Conservation (phyloP, 163 green algal genomes). For the Coccomyxa subellipsoidea region DNA sequence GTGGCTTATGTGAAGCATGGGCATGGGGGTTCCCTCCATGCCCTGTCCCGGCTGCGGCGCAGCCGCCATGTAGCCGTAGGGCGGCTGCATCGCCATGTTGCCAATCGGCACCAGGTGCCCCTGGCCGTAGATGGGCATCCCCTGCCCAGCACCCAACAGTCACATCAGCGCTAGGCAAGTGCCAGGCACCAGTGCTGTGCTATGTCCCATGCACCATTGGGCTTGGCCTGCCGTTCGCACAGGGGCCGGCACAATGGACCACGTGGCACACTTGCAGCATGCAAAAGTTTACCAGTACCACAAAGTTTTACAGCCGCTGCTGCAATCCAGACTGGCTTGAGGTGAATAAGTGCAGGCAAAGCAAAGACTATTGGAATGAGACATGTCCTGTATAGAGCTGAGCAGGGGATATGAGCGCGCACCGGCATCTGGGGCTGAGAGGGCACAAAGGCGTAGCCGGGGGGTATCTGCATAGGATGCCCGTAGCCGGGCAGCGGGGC, state of each 20-base stretch:
- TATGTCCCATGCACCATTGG: no score
- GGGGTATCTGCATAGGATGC: background rate
- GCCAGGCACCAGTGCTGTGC: no score
- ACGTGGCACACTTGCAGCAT: no score
- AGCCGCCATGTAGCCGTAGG: background rate
- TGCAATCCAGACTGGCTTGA: no score
- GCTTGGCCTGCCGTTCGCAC: no score
- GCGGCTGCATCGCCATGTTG: background rate
- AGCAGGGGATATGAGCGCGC: no score
- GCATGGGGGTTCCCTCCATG: background rate
- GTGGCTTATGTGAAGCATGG: background rate
- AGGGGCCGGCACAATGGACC: no score
- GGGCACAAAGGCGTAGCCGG: background rate
- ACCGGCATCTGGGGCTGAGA: background rate
- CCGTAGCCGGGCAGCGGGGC: background rate
- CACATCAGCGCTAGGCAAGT: background rate
- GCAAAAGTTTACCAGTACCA: no score
- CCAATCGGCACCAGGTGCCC: background rate
- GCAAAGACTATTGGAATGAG: no score
- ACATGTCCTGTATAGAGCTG: no score
- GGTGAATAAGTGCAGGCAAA: no score
- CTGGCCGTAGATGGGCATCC: background rate
- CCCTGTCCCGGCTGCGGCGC: background rate
- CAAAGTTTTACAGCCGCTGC: no score
- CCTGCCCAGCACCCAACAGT: background rate